Percentiles rank a stretch among this genome's conserved stretches.
Conservation (phyloP, 2,329 filamentous ascomycete species). For the Diaporthe citri region DNA sequence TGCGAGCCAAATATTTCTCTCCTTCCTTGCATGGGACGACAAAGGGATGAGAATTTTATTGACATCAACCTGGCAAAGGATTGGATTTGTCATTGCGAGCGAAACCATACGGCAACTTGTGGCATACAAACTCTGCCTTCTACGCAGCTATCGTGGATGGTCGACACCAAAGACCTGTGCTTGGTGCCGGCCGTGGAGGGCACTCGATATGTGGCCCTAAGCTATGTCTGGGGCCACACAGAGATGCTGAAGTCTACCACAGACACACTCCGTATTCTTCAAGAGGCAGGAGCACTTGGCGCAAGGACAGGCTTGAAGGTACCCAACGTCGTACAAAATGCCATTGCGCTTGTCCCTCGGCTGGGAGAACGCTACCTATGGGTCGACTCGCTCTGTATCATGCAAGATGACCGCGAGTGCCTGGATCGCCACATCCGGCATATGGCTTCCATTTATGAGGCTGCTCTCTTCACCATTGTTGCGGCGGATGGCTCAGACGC, state of each 20-base stretch:
- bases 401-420: background rate
- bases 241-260: background rate
- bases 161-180: background rate
- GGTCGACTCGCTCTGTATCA: slow-evolving; percentile 2
- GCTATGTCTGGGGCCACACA: background rate
- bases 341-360: background rate
- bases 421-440: background rate
- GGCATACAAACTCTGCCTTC: background rate
- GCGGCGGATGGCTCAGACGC: background rate
- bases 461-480: background rate
- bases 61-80: too few relatives aligned
- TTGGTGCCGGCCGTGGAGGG: background rate
- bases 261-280: background rate
- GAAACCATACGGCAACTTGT: background rate
- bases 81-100: background rate
- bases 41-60: too few relatives aligned
- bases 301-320: background rate
- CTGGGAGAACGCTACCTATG: background rate
- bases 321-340: background rate
- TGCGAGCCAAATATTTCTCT: too few relatives aligned
- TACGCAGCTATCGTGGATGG: background rate
- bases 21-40: too few relatives aligned
- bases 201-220: background rate
- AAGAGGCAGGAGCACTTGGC: background rate
- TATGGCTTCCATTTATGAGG: background rate